Evolutionary conservation across 2,329 filamentous ascomycete genomes (phyloP), one percentile per base, ranked within the genome.

Genomic region (Ascochyta rabiei): DNA sequence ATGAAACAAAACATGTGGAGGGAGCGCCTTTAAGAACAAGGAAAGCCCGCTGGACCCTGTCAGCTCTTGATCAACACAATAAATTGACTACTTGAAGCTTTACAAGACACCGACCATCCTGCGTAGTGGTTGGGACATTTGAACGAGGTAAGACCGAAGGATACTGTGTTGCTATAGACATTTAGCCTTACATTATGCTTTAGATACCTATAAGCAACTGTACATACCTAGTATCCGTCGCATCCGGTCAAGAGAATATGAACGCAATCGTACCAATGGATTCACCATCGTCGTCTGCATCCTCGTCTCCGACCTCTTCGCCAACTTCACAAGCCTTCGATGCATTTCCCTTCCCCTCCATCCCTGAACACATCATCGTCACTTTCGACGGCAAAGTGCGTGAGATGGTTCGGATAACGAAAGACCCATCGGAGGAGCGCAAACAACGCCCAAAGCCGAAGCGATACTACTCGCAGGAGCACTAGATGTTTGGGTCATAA

Each of bases 361-460:
- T 68, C 9, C 66, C 66, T 10, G 55, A 64, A 9, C 66, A 67
- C 23, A 68, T 68, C 46, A 64, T 68, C 46, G 66, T 68, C 10
- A 68, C 66, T 0, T 68, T 68, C 24, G 61, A 68, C 23, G 66
- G 66, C n/a, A 64, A 67, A 43, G 63, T 65, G 31, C 57, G 66
- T 37, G 64, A 68, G 42, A 61, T 68, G 56, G 52, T 67, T 16
- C 53, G 61, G 49, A 68, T 67, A 62, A 47, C 50, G 21, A 61
- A 57, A 12, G 56, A 62, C 12, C 39, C 48, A 3, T 7, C 55
- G 4, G 47, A 61, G 23, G 40, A 48, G 44, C 43, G 37, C 23
- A 26, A 44, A 16, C 8, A 35, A 8, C 52, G 41, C 12, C 37
- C 46, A n/a, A 50, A 51, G 28, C 37, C 50, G 19, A 38, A 37